These are phyloP conservation scores for Iris pallida DNA, from an alignment of 116 monocot genomes.

Conservation along the genomic window DNA sequence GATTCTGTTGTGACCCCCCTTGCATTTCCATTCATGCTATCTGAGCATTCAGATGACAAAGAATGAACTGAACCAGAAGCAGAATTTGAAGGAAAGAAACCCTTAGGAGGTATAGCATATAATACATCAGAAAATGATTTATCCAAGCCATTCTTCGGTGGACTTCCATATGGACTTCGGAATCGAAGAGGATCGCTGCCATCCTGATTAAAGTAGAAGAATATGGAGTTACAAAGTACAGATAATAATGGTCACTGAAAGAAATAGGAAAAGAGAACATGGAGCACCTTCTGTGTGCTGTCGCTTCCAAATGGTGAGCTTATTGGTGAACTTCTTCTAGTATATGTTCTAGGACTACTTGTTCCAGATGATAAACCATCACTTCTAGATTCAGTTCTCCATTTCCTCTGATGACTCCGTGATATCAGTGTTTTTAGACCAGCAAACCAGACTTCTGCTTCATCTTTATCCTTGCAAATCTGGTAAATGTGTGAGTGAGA, in stretches of 20 bases:
- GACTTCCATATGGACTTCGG: slow-evolving; percentile 82
- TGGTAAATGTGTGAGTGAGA: slow-evolving; percentile 18
- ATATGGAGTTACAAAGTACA: neutral
- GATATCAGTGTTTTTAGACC: slow-evolving; percentile 93
- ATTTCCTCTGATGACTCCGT: slow-evolving; percentile 65
- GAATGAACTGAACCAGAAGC: slow-evolving; percentile 67
- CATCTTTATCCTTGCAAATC: slow-evolving; percentile 99
- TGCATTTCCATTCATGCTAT: slow-evolving; percentile 51
- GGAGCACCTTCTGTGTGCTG: slow-evolving; percentile 58
- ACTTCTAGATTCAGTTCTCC: slow-evolving; percentile 83
- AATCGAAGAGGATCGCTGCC: slow-evolving; percentile 47
- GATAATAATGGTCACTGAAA: slow-evolving; percentile 5
- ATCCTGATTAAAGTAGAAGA: slow-evolving; percentile 45
- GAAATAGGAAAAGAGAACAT: slow-evolving; percentile 4
- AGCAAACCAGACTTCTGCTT: slow-evolving; percentile 99
- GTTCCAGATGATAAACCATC: slow-evolving; percentile 77
- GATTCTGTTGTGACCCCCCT: slow-evolving; percentile 57
- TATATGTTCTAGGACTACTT: slow-evolving; percentile 82
- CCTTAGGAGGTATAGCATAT: slow-evolving; percentile 60
- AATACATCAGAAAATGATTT: slow-evolving; percentile 75
- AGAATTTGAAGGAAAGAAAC: slow-evolving; percentile 69
- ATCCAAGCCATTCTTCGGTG: slow-evolving; percentile 78
- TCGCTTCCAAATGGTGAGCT: slow-evolving; percentile 88
- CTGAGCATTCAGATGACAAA: slow-evolving; percentile 67
- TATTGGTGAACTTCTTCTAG: slow-evolving; percentile 83